These are phyloP conservation scores for Neoarthrinium moseri DNA, from an alignment of 2,329 filamentous ascomycete species.

Conservation along the genomic window DNA sequence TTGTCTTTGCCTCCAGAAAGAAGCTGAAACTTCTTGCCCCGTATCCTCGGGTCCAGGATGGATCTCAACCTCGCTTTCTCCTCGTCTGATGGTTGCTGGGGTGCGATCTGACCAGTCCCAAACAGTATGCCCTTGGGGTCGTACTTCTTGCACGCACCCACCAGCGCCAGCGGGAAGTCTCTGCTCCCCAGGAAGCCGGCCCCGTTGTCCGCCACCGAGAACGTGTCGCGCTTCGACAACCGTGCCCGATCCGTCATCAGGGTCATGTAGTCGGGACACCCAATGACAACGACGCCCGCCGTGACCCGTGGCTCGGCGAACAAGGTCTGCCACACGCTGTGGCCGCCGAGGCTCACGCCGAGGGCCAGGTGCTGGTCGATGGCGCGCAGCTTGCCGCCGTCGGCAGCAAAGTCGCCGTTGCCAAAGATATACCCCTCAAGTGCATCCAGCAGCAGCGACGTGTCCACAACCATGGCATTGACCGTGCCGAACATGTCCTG, in stretches of 20 bases:
- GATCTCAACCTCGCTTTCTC: constrained; percentile 43
- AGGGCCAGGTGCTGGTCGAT: constrained; percentile 70
- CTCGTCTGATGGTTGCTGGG: constrained; percentile 25
- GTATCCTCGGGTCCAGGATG: constrained; percentile 48
- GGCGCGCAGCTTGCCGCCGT: constrained; percentile 20
- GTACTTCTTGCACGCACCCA: constrained; percentile 59
- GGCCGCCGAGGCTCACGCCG: constrained; percentile 84
- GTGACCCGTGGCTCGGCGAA: constrained; percentile 76
- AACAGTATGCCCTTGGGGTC: constrained; percentile 80
- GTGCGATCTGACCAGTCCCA: constrained; percentile 39
- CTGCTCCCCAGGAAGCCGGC: constrained; percentile 69
- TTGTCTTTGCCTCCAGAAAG: constrained; percentile 68
- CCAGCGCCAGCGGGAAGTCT: constrained; percentile 72
- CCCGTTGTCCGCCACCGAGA: constrained; percentile 54
- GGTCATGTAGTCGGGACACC: constrained; percentile 80
- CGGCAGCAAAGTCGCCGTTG: constrained; percentile 20
- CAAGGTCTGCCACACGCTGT: constrained; percentile 81
- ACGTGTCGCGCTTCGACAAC: constrained; percentile 64
- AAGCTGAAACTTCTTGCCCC: constrained; percentile 63
- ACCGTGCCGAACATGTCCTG: constrained; percentile 88
- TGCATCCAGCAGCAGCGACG: constrained; percentile 72
- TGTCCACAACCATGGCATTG: constrained; percentile 72
- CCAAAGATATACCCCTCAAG: constrained; percentile 73
- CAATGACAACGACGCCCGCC: constrained; percentile 79
- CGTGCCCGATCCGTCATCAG: constrained; percentile 78